phyloP scores from a whole-genome alignment of 2,329 filamentous ascomycete species.

The Mollisiaceae sp. region DNA sequence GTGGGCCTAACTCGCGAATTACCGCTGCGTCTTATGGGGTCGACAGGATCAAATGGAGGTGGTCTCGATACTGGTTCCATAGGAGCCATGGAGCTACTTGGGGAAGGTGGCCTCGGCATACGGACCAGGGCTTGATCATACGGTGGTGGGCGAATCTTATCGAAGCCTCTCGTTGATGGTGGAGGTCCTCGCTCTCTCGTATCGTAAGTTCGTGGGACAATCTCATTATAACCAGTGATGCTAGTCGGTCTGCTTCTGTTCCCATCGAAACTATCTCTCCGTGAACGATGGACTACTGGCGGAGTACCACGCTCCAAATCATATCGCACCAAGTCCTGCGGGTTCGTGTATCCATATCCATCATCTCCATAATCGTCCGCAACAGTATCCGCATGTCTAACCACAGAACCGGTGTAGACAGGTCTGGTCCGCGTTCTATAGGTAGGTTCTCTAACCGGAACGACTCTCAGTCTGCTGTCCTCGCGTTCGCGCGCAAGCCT shows the following conservation, averaged over 20 bases:
- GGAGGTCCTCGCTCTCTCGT: constrained; percentile 58
- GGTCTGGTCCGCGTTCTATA: constrained; percentile 36
- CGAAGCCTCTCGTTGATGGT: constrained; percentile 72
- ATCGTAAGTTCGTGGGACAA: constrained; percentile 45
- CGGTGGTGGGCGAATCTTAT: constrained; percentile 60
- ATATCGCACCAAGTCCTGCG: constrained; percentile 64
- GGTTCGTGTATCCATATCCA: constrained; percentile 68
- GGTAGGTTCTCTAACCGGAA: constrained; percentile 30
- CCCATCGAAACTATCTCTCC: constrained; percentile 61
- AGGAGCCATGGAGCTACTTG: constrained; percentile 31
- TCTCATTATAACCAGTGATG: constrained; percentile 38
- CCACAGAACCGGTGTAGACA: constrained; percentile 30
- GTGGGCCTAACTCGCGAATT: constrained; percentile 41
- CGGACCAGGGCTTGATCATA: constrained; percentile 55
- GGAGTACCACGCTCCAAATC: constrained; percentile 57
- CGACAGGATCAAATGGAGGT: constrained; percentile 34
- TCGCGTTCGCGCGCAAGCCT: constrained; percentile 34
- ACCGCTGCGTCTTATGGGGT: constrained; percentile 41
- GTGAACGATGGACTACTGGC: constrained; percentile 46
- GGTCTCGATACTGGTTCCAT: constrained; percentile 38
- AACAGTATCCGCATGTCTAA: constrained; percentile 49
- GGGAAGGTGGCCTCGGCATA: constrained; percentile 47
- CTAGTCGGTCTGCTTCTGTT: constrained; percentile 43
- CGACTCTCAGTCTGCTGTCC: constrained; percentile 29
- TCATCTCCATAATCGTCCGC: constrained; percentile 61